A percentile compares a stretch with the other conserved stretches of the same genome.
Conservation (phyloP, 1,284 basidiomycete species). For the Cryptococcus sp. region DNA sequence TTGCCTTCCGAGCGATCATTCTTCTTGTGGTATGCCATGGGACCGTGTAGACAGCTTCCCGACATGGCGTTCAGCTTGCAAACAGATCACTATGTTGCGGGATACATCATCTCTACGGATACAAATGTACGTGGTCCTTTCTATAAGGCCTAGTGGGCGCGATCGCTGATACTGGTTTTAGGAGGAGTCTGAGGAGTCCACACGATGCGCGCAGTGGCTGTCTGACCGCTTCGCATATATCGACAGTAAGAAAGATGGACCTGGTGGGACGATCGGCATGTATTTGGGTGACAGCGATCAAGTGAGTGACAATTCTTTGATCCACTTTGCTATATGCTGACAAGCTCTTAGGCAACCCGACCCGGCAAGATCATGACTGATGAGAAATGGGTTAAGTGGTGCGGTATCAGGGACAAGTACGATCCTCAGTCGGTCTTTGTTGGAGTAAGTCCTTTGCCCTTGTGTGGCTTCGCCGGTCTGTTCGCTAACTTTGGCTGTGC, state of each 20-base stretch:
- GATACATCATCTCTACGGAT: neutral
- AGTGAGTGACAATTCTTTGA: neutral
- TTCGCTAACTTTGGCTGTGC: neutral
- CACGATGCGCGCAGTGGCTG: neutral
- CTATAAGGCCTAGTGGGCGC: neutral
- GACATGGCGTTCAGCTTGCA: neutral
- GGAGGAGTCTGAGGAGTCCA: neutral
- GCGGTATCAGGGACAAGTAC: neutral
- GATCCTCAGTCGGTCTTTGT: neutral
- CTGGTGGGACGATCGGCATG: neutral
- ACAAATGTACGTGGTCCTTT: neutral
- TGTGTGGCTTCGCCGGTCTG: no score
- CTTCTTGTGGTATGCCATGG: conserved; percentile 1
- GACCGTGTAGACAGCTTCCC: neutral
- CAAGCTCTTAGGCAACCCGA: neutral
- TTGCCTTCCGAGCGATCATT: neutral
- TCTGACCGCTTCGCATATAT: neutral
- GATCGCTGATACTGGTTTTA: neutral
- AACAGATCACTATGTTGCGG: neutral
- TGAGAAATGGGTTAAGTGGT: neutral
- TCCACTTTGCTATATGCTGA: no score
- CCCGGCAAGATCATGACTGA: neutral
- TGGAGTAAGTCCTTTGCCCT: neutral
- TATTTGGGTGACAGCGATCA: neutral
- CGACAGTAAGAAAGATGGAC: neutral